These are phyloP conservation scores for Xylaria arbuscula DNA, from an alignment of 2,329 filamentous ascomycete genomes.

Conservation along the genomic window DNA sequence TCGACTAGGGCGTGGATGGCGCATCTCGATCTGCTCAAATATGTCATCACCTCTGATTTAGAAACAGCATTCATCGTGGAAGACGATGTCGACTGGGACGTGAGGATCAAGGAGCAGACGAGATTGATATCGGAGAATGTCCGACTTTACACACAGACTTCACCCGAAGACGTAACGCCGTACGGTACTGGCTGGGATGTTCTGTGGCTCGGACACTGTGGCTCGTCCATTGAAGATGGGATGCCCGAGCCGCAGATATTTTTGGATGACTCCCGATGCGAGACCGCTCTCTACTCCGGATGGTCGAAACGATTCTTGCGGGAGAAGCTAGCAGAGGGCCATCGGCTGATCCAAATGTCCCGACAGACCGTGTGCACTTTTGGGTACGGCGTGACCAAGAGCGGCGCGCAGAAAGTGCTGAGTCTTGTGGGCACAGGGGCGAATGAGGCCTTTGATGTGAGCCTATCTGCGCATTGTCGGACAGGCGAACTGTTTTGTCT, in stretches of 20 bases:
- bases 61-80: slow-evolving; percentile 50
- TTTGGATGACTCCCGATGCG: slow-evolving; percentile 41
- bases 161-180: slow-evolving; percentile 30
- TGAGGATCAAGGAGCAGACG: slow-evolving; percentile 50
- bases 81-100: slow-evolving; percentile 55
- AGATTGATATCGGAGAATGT: slow-evolving; percentile 49
- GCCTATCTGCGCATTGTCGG: slow-evolving; percentile 49
- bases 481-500: slow-evolving; percentile 49
- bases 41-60: slow-evolving; percentile 43
- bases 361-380: slow-evolving; percentile 47
- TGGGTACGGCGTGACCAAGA: slow-evolving; percentile 47
- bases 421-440: slow-evolving; percentile 44
- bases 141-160: slow-evolving; percentile 42
- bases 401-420: slow-evolving; percentile 51
- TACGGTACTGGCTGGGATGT: slow-evolving; percentile 53
- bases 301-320: slow-evolving; percentile 42
- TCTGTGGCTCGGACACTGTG: slow-evolving; percentile 54
- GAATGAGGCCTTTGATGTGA: slow-evolving; percentile 52
- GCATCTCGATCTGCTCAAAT: slow-evolving; percentile 49
- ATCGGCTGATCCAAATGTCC: slow-evolving; percentile 45
- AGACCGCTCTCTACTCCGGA: slow-evolving; percentile 42
- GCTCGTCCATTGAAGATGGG: slow-evolving; percentile 41
- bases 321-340: slow-evolving; percentile 37
- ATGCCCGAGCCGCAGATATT: slow-evolving; percentile 34
- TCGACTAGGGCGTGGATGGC: slow-evolving; percentile 49